These are phyloP conservation scores for Drechslerella dactyloides DNA, from an alignment of 2,329 filamentous ascomycete species.

Conservation along the genomic window DNA sequence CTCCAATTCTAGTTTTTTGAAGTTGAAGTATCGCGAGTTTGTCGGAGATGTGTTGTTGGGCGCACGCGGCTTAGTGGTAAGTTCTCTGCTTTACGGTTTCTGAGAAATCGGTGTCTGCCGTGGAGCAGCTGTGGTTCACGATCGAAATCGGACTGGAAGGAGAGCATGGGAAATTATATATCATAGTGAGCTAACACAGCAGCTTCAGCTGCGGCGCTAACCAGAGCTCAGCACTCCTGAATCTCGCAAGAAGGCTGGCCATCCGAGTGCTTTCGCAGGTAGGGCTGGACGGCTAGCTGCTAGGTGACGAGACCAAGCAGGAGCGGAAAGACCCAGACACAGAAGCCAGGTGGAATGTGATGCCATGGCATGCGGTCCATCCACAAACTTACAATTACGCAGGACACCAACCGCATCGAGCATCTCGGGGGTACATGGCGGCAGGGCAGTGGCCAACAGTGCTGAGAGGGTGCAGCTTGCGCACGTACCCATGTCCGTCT, in stretches of 20 bases:
- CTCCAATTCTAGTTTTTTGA: too few species aligned
- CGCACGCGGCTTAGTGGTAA: too few species aligned
- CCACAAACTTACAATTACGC: slow-evolving; percentile 3
- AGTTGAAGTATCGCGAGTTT: not conserved
- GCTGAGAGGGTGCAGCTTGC: not conserved
- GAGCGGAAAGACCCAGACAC: not conserved
- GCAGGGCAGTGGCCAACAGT: slow-evolving; percentile 5
- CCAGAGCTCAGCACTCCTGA: not conserved
- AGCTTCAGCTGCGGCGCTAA: too few species aligned
- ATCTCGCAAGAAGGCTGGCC: not conserved
- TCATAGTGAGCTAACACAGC: too few species aligned
- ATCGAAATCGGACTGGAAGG: too few species aligned
- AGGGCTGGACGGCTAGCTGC: not conserved
- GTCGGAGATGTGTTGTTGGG: not conserved
- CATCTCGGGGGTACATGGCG: slow-evolving; percentile 12
- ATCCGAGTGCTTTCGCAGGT: not conserved
- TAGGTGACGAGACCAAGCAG: not conserved
- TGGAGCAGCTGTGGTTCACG: too few species aligned
- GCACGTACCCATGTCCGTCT: not conserved
- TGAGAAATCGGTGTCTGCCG: slow-evolving; percentile 7
- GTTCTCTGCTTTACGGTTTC: too few species aligned
- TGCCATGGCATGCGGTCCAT: slow-evolving; percentile 21
- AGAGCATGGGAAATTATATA: too few species aligned
- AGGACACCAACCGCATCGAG: not conserved
- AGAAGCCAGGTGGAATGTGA: slow-evolving; percentile 17